These are phyloP conservation scores for Lepidium africanum DNA, from an alignment of 345 rosid genomes.

Conservation along the genomic window DNA sequence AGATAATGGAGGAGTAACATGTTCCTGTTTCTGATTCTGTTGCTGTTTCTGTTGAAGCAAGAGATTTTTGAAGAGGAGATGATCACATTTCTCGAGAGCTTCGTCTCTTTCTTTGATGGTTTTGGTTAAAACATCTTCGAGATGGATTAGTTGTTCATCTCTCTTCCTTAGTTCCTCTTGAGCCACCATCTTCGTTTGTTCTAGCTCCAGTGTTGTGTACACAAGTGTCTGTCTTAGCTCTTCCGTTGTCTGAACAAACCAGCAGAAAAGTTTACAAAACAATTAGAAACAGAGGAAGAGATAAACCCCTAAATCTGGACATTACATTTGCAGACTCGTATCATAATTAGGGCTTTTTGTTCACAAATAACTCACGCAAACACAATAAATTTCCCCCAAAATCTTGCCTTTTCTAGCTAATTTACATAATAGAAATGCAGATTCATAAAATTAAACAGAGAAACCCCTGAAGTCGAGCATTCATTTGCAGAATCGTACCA, in stretches of 20 bases:
- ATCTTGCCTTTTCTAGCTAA: too few species aligned
- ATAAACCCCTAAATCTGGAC: too few species aligned
- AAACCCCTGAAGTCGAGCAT: background rate
- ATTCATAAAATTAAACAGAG: background rate
- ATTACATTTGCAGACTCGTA: too few species aligned
- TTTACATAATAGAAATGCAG: too few species aligned
- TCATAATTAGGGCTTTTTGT: too few species aligned
- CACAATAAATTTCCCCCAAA: too few species aligned
- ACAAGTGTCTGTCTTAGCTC: slow-evolving; percentile 67
- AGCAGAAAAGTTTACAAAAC: background rate
- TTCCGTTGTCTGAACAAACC: slow-evolving; percentile 53
- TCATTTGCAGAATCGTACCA: background rate
- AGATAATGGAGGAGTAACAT: slow-evolving; percentile 17
- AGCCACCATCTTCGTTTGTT: slow-evolving; percentile 56
- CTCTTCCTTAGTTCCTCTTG: slow-evolving; percentile 76
- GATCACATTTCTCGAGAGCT: slow-evolving; percentile 54
- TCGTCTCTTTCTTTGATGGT: slow-evolving; percentile 64
- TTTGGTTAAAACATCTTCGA: slow-evolving; percentile 46
- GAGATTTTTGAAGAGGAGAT: slow-evolving; percentile 50
- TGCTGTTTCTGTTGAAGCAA: slow-evolving; percentile 41
- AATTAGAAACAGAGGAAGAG: background rate
- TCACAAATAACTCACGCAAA: too few species aligned
- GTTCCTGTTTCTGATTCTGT: background rate
- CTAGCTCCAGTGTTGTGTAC: slow-evolving; percentile 65
- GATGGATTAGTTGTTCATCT: slow-evolving; percentile 61